phyloP scores from a whole-genome alignment of 2,329 filamentous ascomycete species.

The Thelonectria rubi region DNA sequence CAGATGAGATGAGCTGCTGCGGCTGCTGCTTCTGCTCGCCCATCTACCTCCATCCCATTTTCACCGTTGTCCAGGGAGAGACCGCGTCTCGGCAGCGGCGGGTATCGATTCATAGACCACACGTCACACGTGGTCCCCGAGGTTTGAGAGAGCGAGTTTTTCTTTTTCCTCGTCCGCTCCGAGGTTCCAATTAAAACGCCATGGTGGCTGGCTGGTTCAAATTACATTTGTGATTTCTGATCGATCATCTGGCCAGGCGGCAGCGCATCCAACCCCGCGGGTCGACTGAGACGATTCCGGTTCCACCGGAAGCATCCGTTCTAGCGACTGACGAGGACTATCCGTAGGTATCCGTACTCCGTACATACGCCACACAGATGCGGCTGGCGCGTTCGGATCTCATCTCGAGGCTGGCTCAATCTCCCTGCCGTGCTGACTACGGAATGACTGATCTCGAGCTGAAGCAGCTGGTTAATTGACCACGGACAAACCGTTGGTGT shows the following conservation, averaged over 20 bases:
- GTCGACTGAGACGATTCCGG: neutral
- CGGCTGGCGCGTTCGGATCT: no score
- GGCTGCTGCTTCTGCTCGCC: no score
- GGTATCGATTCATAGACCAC: constrained; percentile 1
- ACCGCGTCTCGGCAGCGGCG: constrained; percentile 12
- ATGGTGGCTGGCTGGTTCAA: neutral
- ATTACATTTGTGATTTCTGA: constrained; percentile 2
- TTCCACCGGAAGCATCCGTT: neutral
- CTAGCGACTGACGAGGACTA: neutral
- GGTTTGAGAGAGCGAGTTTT: neutral
- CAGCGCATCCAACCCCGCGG: neutral
- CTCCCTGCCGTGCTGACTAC: no score
- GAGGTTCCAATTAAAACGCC: neutral
- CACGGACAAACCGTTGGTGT: no score
- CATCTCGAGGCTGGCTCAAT: no score
- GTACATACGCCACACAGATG: no score
- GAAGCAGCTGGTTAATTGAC: no score
- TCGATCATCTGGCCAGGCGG: neutral
- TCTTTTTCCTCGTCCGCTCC: neutral
- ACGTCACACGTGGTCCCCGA: constrained; percentile 5
- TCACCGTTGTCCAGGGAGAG: neutral
- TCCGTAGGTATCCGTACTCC: no score
- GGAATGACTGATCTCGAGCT: no score
- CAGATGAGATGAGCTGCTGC: no score
- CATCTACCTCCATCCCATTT: neutral